Evolutionary conservation across 805 yeast genomes (phyloP), one percentile per base, ranked within the genome.

Genomic region (Sporopachydermia lactativora): DNA sequence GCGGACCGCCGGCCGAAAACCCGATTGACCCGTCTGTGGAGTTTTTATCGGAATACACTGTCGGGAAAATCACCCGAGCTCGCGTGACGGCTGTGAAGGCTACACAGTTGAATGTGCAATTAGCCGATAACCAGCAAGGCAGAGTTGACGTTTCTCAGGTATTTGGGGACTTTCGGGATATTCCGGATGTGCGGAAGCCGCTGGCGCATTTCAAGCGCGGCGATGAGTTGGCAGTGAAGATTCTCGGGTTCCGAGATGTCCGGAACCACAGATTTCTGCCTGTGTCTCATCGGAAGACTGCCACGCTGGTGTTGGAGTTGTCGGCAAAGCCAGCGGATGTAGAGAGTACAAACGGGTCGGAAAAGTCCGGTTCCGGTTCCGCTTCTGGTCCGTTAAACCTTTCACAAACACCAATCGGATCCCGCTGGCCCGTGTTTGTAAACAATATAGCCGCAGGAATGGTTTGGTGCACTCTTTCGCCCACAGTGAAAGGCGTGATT

Each of bases 121-220:
- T 86, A 37, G 86, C 92, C 41, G 92, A 80, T 44, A 77, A 81
- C 53, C 64, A 76, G 45, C 81, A 73, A 50, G 96, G 94, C 34
- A 73, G 94, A 54, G 60, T 88, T 43, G 94, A 84, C 50, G 65
- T 79, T 14, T 71, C 86, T 14, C 81, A 85, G 58, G 62, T 81
- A 34, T 81, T 72, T 58, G 75, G 73, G 41, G 48, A 57, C 0
- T 57, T 63, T 44, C 58, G 62, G 2, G 78, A 73, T 18, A 79
- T 86, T 38, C 59, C 65, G 41, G 75, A 83, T 52, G 56, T 58
- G 15, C 66, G 62, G 44, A 62, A 68, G 36, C 94, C 94, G 19
- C 64, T 83, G 36, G 18, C 37, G 5, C 59, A 63, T 34, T 82
- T 77, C 63, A 63, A 70, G 41, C 66, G 62, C 41, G 89, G 80